Conservation (phyloP, 2,329 filamentous ascomycete genomes). For the Cladosporium sp. region DNA sequence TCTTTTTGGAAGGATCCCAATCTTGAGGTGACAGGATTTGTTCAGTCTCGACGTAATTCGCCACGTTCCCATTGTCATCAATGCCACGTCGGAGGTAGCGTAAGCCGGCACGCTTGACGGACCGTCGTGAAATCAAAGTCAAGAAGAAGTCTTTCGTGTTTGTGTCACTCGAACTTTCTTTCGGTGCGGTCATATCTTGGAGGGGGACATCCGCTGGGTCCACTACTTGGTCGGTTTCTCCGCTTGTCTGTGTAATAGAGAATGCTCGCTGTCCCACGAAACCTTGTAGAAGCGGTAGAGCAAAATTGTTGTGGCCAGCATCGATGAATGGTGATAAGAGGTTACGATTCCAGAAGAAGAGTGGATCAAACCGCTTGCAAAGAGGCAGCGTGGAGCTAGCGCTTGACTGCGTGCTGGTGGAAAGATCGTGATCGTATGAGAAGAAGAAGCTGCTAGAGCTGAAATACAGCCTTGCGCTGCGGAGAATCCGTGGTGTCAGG, state of each 20-base stretch:
- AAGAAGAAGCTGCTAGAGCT: conserved; percentile 86
- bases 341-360: conserved; percentile 90
- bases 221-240: conserved; percentile 31
- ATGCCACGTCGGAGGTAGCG: conserved; percentile 88
- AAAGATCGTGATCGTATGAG: conserved; percentile 92
- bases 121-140: conserved; percentile 90
- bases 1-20: conserved; percentile 62
- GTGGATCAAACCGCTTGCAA: conserved; percentile 66
- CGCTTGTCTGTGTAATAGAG: conserved; percentile 41
- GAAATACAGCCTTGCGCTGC: conserved; percentile 82
- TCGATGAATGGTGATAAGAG: conserved; percentile 73
- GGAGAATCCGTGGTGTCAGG: conserved; percentile 79
- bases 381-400: conserved; percentile 58
- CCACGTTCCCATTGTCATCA: conserved; percentile 83
- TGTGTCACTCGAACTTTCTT: conserved; percentile 17
- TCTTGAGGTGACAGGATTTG: conserved; percentile 77
- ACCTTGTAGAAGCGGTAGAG: conserved; percentile 85
- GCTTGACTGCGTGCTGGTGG: conserved; percentile 57
- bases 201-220: conserved; percentile 23
- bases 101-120: conserved; percentile 79
- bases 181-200: conserved; percentile 9
- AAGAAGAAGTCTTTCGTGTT: conserved; percentile 62
- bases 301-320: conserved; percentile 67
- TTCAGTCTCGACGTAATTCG: conserved; percentile 92
- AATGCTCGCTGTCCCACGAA: conserved; percentile 89